phyloP scores from a whole-genome alignment of 352 stramenopile genomes.

The Phytophthora syringae region DNA sequence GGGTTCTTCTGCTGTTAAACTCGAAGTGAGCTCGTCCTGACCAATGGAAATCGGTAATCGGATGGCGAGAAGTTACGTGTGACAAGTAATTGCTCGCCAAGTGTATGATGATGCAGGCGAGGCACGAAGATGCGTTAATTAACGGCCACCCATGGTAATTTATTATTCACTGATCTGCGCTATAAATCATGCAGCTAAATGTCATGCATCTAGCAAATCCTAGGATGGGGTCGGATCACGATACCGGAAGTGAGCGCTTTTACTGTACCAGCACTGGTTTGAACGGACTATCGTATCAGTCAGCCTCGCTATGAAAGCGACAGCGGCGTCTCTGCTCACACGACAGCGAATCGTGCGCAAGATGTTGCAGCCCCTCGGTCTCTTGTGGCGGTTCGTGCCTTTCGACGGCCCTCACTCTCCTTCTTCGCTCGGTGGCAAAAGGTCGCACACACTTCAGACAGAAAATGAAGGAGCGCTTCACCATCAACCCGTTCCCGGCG shows the following conservation, averaged over 20 bases:
- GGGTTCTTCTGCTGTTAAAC: slow-evolving; percentile 3
- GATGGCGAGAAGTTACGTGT: slow-evolving; percentile 17
- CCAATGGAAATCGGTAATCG: slow-evolving; percentile 4
- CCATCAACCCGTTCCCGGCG: slow-evolving; percentile 46
- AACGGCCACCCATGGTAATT: too few species aligned
- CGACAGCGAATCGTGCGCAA: slow-evolving; percentile 31
- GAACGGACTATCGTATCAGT: too few species aligned
- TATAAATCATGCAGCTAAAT: too few species aligned
- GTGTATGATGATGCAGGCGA: background rate
- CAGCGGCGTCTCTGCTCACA: slow-evolving; percentile 23
- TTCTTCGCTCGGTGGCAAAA: slow-evolving; percentile 27
- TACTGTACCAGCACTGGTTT: too few species aligned
- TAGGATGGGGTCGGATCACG: too few species aligned
- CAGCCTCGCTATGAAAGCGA: slow-evolving; percentile 18
- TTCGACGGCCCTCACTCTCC: slow-evolving; percentile 19
- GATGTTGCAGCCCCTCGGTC: slow-evolving; percentile 17
- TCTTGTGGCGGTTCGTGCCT: slow-evolving; percentile 32
- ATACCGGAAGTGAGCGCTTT: too few species aligned
- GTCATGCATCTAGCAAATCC: too few species aligned
- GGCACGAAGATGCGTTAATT: too few species aligned
- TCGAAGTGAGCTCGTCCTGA: slow-evolving; percentile 5
- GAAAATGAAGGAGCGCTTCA: slow-evolving; percentile 43
- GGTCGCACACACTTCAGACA: background rate
- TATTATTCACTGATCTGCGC: too few species aligned
- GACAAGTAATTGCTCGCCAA: slow-evolving; percentile 1